Base-by-base conservation (phyloP, 176 grass and related monocot species). In the barley (Hordeum vulgare) region DNA sequence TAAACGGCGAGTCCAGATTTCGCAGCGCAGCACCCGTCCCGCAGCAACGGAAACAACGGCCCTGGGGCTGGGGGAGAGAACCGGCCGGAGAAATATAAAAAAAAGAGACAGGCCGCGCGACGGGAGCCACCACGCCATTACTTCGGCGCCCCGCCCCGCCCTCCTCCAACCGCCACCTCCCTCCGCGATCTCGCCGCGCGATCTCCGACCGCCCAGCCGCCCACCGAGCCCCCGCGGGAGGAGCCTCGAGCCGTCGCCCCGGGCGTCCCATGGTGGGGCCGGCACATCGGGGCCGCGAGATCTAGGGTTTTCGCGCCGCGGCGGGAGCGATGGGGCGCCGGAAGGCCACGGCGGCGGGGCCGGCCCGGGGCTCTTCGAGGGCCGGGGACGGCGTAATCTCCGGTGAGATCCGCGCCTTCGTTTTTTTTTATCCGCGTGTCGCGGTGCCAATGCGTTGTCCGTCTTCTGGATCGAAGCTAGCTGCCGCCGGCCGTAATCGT, bases 251-350 rank as follows among this genome's bases (percentile, higher is more conserved):
- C 11, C 59, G 8, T 74, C 33, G 84, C 83, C 67, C 67, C 67
- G 10, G 49, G 67, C 84, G 59, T 4, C 79, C 66, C 66, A 79
- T 60, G 88, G 74, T 86, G 47, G 80, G 37, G 33, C 20, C 11
- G 39, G 69, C 17, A 23, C 49, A 33, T 7, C 44, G 53, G 84
- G 7, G 59, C 67, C 3, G 80, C 80, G 75, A 68, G 80, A 90
- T 90, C 80, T 90, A 90, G 84, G 84, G 80, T 90, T 90, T 89
- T 27, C 31, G 75, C 67, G 80, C 49, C 66, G 75, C 74, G 29
- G 66, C 7, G 24, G 64, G 28, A 33, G 75, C 23, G 84, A 90
- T 87, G 89, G 80, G 89, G 61, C 84, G 85, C 41, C 49, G 76
- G 80, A 87, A 84, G 68, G 49, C 27, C 28, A 17, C 33, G 80